phyloP scores from a whole-genome alignment of 2,329 filamentous ascomycete genomes.

The Penicillium occitanis region DNA sequence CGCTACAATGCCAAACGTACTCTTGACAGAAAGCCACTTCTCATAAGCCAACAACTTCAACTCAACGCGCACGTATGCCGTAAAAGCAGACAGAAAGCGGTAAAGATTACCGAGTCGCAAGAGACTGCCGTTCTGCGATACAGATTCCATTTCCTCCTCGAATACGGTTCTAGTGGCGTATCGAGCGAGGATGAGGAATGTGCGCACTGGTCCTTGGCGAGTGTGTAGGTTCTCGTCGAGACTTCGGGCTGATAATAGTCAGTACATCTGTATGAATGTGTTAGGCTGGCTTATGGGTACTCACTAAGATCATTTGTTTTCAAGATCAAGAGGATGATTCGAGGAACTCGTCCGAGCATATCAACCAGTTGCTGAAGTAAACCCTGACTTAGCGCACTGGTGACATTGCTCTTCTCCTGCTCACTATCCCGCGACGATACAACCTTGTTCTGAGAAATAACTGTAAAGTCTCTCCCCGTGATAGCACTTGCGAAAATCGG shows the following conservation, averaged over 20 bases:
- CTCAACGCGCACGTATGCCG: conserved; percentile 56
- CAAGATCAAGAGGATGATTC: conserved; percentile 89
- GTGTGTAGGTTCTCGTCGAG: conserved; percentile 76
- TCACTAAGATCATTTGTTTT: conserved; percentile 93
- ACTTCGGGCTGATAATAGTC: conserved; percentile 60
- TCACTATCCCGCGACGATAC: conserved; percentile 58
- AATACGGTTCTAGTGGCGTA: conserved; percentile 64
- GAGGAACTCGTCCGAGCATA: conserved; percentile 81
- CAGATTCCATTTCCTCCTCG: conserved; percentile 57
- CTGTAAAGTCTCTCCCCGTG: conserved; percentile 84
- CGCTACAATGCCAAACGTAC: conserved; percentile 36
- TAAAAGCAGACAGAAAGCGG: conserved; percentile 54
- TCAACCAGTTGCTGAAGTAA: conserved; percentile 85
- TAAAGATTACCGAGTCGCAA: conserved; percentile 55
- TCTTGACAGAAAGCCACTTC: conserved; percentile 53
- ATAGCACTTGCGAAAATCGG: conserved; percentile 95
- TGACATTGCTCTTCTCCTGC: conserved; percentile 84
- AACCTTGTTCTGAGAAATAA: conserved; percentile 63
- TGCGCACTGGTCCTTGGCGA: conserved; percentile 59
- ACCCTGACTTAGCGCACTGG: conserved; percentile 78
- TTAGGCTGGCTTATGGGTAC: conserved; percentile 26
- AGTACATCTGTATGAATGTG: background rate
- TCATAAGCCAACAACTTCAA: conserved; percentile 61
- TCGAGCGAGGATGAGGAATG: conserved; percentile 64
- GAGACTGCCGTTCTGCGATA: conserved; percentile 50